These are phyloP conservation scores for Aspergillus nanangensis DNA, from an alignment of 495 filamentous ascomycete genomes.

Conservation along the genomic window DNA sequence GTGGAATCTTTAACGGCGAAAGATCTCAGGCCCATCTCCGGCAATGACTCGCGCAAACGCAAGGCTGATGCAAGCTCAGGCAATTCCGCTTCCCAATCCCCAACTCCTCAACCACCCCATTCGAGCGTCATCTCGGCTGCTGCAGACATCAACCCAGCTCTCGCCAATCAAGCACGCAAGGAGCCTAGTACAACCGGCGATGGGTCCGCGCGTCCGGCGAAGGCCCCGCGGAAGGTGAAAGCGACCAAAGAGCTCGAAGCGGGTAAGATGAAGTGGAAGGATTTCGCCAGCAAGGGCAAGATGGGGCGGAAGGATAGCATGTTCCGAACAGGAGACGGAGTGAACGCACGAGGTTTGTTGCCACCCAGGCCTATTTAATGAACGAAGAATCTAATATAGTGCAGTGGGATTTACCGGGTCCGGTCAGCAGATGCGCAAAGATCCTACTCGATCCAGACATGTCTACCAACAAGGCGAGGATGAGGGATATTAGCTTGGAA, in stretches of 20 bases:
- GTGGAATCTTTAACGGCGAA: constrained; percentile 81
- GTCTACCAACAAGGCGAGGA: constrained; percentile 82
- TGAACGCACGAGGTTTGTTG: constrained; percentile 74
- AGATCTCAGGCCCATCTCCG: constrained; percentile 74
- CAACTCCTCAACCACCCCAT: constrained; percentile 31
- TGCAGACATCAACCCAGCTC: constrained; percentile 74
- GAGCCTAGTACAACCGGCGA: constrained; percentile 65
- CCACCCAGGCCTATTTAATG: constrained; percentile 5
- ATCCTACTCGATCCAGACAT: constrained; percentile 75
- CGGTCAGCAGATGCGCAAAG: constrained; percentile 90
- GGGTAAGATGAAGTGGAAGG: constrained; percentile 91
- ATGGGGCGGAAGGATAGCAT: constrained; percentile 90
- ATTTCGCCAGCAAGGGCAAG: constrained; percentile 79
- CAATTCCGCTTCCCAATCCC: constrained; percentile 40
- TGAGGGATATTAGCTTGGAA: constrained; percentile 46
- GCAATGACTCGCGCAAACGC: constrained; percentile 70
- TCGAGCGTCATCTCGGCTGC: constrained; percentile 81
- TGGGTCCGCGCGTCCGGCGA: constrained; percentile 59
- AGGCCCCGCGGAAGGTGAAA: constrained; percentile 78
- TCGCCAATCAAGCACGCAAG: constrained; percentile 65
- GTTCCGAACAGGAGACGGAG: constrained; percentile 87
- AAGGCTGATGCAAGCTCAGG: constrained; percentile 80
- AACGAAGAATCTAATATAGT: constrained; percentile 2
- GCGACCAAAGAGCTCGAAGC: constrained; percentile 84
- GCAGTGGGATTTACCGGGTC: constrained; percentile 94